phyloP scores from a whole-genome alignment of 768 basidiomycete genomes.

The Mycena leptocephala region DNA sequence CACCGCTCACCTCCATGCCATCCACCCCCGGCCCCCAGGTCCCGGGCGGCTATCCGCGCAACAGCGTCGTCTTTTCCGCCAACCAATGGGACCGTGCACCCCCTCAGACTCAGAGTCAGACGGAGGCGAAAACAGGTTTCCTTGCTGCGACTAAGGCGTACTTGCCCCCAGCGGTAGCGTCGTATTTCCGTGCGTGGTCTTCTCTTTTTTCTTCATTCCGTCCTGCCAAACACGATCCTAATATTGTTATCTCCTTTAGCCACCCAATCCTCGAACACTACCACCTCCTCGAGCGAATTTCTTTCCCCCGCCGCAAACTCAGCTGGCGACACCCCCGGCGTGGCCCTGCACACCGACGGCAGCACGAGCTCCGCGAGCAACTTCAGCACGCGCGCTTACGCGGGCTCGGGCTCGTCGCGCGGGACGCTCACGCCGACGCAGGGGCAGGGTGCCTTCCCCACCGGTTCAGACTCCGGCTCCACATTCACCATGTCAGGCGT shows the following conservation, averaged over 20 bases:
- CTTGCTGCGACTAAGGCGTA: constrained; percentile 2
- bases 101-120: neutral
- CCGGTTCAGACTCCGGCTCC: neutral
- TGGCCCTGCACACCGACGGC: constrained; percentile 1
- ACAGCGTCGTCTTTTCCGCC: constrained; percentile 22
- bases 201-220: neutral
- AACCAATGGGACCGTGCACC: constrained; percentile 21
- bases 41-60: constrained; percentile 31
- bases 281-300: neutral
- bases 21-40: constrained; percentile 23
- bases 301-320: too few species aligned
- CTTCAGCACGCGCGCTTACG: constrained; percentile 28
- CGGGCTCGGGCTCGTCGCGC: constrained; percentile 11
- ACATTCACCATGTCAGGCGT: neutral
- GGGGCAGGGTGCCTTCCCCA: neutral
- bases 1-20: constrained; percentile 18
- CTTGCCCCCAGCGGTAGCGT: constrained; percentile 10
- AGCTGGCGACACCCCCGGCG: neutral
- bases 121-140: neutral
- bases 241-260: neutral
- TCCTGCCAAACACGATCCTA: neutral
- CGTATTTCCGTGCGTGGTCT: constrained; percentile 23
- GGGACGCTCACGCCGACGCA: neutral
- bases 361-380: constrained; percentile 7
- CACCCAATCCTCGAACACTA: neutral